These are phyloP conservation scores for Chloromonas sp. DNA, from an alignment of 163 green algal genomes.

Conservation along the genomic window DNA sequence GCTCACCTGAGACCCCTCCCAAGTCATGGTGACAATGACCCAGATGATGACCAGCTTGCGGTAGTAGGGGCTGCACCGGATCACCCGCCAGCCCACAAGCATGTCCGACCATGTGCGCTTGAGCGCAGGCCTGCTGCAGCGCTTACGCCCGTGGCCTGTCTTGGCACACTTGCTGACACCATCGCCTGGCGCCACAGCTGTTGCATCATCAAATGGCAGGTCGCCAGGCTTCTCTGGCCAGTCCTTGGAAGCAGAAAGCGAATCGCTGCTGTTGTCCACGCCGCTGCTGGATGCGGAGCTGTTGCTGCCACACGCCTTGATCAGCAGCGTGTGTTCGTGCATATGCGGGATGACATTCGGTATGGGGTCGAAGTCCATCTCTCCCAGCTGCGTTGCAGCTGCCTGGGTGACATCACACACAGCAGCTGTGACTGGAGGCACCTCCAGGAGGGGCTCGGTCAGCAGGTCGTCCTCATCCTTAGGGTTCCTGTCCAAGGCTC, in stretches of 20 bases:
- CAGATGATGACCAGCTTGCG: conserved; percentile 27
- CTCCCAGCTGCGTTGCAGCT: background rate
- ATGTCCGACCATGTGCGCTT: background rate
- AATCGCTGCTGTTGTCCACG: too few relatives aligned
- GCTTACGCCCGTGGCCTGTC: too few relatives aligned
- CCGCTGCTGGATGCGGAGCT: too few relatives aligned
- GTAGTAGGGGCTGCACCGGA: conserved; percentile 23
- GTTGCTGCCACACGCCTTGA: too few relatives aligned
- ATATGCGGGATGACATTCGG: background rate
- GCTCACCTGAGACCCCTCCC: conserved; percentile 33
- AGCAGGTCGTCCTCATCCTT: background rate
- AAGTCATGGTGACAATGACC: conserved; percentile 27
- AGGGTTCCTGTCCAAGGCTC: background rate
- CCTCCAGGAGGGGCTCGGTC: background rate
- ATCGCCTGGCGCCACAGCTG: too few relatives aligned
- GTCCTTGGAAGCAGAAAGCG: too few relatives aligned
- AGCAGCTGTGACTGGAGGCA: too few relatives aligned
- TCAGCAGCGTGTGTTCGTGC: background rate
- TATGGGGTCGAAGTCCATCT: background rate
- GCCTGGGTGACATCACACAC: background rate
- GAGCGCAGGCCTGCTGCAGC: too few relatives aligned
- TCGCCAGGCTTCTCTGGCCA: too few relatives aligned
- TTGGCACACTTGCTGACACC: too few relatives aligned
- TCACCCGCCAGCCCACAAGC: background rate
- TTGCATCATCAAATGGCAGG: too few relatives aligned